A percentile compares a stretch with the other conserved stretches of the same genome.
Evolutionary conservation across 305 asterid genomes (phyloP).

Genomic region (Fraxinus platypoda): DNA sequence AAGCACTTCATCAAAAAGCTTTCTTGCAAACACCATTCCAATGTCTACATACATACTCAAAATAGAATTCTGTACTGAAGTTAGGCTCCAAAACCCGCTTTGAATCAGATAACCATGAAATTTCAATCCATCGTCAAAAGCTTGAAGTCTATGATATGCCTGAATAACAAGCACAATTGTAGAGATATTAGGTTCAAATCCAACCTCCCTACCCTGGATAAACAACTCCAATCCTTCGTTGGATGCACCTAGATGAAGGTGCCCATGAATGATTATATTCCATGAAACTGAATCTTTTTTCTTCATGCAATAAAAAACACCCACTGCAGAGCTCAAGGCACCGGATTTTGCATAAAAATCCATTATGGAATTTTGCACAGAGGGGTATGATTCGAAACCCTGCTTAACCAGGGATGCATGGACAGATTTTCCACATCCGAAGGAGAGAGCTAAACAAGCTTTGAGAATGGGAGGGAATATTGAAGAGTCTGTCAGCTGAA

Average conservation of each 20-base stretch:
- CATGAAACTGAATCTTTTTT: slow-evolving; percentile 75
- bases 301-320: slow-evolving; percentile 48
- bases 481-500: slow-evolving; percentile 46
- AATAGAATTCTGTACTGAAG: slow-evolving; percentile 76
- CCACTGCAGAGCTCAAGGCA: slow-evolving; percentile 37
- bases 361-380: slow-evolving; percentile 63
- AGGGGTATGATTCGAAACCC: slow-evolving; percentile 56
- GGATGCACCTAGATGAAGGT: slow-evolving; percentile 45
- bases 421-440: slow-evolving; percentile 47
- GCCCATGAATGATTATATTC: slow-evolving; percentile 71
- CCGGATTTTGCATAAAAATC: slow-evolving; percentile 77
- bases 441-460: slow-evolving; percentile 53
- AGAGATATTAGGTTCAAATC: slow-evolving; percentile 74
- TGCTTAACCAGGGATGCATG: slow-evolving; percentile 65
- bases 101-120: slow-evolving; percentile 63
- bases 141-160: slow-evolving; percentile 45
- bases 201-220: slow-evolving; percentile 45
- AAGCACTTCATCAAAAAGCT: slow-evolving; percentile 62
- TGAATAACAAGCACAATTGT: slow-evolving; percentile 68
- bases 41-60: slow-evolving; percentile 56
- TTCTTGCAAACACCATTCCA: slow-evolving; percentile 52
- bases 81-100: slow-evolving; percentile 50
- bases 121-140: slow-evolving; percentile 40
- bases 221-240: slow-evolving; percentile 54
- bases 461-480: slow-evolving; percentile 59